Conservation (phyloP, 441 rosid genomes). For the Rhodomyrtus psidioides region DNA sequence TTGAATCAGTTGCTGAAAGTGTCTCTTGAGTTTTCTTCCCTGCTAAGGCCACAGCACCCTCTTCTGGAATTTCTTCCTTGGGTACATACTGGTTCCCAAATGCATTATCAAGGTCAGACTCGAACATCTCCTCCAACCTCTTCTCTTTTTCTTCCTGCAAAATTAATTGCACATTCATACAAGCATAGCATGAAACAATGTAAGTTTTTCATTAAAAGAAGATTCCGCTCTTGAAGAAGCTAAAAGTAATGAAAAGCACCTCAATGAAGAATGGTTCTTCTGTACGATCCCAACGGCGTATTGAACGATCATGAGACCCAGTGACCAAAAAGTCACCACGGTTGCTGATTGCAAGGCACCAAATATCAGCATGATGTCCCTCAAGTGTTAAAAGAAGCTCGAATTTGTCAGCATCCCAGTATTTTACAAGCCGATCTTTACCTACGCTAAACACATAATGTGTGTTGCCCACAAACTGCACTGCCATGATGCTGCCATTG, state of each 20-base stretch:
- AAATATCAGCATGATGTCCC: constrained; percentile 92
- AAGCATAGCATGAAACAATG: background rate
- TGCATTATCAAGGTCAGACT: constrained; percentile 73
- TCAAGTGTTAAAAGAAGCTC: constrained; percentile 87
- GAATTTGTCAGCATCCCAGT: constrained; percentile 98
- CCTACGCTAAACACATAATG: constrained; percentile 94
- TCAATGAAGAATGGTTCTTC: constrained; percentile 96
- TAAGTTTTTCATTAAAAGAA: background rate
- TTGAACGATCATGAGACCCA: constrained; percentile 93
- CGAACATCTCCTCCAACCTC: constrained; percentile 88
- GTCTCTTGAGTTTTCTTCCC: constrained; percentile 78
- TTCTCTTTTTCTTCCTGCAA: constrained; percentile 95
- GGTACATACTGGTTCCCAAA: constrained; percentile 50
- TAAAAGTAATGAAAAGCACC: constrained; percentile 27
- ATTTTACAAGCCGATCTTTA: constrained; percentile 84
- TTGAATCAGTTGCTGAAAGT: constrained; percentile 70
- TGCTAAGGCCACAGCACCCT: constrained; percentile 86
- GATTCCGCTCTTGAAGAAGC: background rate
- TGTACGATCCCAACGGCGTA: constrained; percentile 97
- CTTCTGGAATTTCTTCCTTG: constrained; percentile 77
- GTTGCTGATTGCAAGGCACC: constrained; percentile 82
- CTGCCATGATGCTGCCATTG: constrained; percentile 78
- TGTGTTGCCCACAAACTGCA: constrained; percentile 77
- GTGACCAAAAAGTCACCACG: constrained; percentile 95
- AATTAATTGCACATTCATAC: constrained; percentile 4